Conservation (phyloP, 129 eudicot genomes). For the Smallanthus sonchifolius region DNA sequence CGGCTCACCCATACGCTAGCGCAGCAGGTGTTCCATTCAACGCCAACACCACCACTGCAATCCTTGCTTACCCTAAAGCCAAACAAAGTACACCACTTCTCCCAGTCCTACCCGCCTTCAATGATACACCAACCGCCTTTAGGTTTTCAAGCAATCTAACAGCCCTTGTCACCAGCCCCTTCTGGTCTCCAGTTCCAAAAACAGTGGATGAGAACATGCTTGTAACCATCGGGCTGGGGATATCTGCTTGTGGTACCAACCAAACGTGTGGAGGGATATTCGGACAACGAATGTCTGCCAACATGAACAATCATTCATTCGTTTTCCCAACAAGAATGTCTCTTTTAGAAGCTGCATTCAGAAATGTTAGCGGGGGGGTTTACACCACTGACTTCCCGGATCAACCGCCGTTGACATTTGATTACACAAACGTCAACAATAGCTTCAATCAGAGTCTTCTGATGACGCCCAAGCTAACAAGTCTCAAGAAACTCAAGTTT, state of each 20-base stretch:
- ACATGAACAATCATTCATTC: slow-evolving; percentile 72
- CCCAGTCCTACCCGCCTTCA: slow-evolving; percentile 54
- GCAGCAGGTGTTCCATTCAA: slow-evolving; percentile 25
- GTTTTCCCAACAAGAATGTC: slow-evolving; percentile 44
- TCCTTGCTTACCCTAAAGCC: slow-evolving; percentile 31
- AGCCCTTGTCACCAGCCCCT: slow-evolving; percentile 45
- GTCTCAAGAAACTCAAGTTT: slow-evolving; percentile 50
- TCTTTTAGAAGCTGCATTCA: slow-evolving; percentile 48
- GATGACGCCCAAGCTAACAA: slow-evolving; percentile 45
- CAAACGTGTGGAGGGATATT: slow-evolving; percentile 40
- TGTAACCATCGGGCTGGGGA: slow-evolving; percentile 61
- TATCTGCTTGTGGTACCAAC: slow-evolving; percentile 36
- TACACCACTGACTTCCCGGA: slow-evolving; percentile 61
- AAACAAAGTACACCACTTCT: slow-evolving; percentile 43
- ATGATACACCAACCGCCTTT: slow-evolving; percentile 56
- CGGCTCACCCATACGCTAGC: slow-evolving; percentile 53
- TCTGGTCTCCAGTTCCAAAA: slow-evolving; percentile 46
- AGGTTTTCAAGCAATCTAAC: slow-evolving; percentile 45
- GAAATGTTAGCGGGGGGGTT: slow-evolving; percentile 45
- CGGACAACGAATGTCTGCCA: slow-evolving; percentile 49
- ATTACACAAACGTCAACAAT: slow-evolving; percentile 43
- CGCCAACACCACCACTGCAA: slow-evolving; percentile 57
- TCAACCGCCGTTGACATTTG: slow-evolving; percentile 47
- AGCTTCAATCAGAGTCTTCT: slow-evolving; percentile 31
- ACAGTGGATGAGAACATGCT: slow-evolving; percentile 56